These are phyloP conservation scores for Russula griseocarnosa DNA, from an alignment of 768 basidiomycete genomes.

Conservation along the genomic window DNA sequence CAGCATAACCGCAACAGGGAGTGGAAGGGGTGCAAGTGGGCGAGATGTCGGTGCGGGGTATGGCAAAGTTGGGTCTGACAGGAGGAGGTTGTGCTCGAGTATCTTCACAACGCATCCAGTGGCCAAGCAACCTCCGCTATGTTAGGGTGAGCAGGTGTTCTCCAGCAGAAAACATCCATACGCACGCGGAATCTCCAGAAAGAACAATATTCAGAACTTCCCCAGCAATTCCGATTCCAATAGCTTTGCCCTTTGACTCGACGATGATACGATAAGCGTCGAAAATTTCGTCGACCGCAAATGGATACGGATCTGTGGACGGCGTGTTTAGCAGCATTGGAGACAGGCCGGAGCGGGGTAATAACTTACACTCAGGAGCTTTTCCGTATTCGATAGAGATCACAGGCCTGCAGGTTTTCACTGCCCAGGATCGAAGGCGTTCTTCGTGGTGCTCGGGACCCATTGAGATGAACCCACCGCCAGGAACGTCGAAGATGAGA, in stretches of 20 bases:
- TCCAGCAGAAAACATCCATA: constrained; percentile 22
- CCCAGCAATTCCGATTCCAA: constrained; percentile 94
- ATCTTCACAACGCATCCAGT: constrained; percentile 82
- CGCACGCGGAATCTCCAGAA: constrained; percentile 96
- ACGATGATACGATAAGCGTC: constrained; percentile 81
- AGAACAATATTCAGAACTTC: constrained; percentile 71
- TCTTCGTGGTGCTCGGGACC: constrained; percentile 95
- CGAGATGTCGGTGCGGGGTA: constrained; percentile 16
- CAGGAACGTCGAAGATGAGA: constrained; percentile 88
- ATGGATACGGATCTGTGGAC: constrained; percentile 86
- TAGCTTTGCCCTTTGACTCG: constrained; percentile 69
- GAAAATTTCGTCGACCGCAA: constrained; percentile 91
- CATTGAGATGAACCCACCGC: constrained; percentile 97
- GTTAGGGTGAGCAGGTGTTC: constrained; percentile 21
- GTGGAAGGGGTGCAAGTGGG: constrained; percentile 48
- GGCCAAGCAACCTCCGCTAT: constrained; percentile 84
- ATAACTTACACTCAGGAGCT: constrained; percentile 81
- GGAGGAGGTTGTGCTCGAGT: constrained; percentile 55
- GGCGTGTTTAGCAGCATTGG: neutral
- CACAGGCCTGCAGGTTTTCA: constrained; percentile 70
- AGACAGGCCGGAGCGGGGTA: neutral
- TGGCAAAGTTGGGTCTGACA: constrained; percentile 23
- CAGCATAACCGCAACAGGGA: constrained; percentile 78
- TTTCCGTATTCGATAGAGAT: constrained; percentile 93
- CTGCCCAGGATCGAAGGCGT: constrained; percentile 81